These are phyloP conservation scores for Conringia planisiliqua DNA, from an alignment of 345 rosid species.

Conservation along the genomic window DNA sequence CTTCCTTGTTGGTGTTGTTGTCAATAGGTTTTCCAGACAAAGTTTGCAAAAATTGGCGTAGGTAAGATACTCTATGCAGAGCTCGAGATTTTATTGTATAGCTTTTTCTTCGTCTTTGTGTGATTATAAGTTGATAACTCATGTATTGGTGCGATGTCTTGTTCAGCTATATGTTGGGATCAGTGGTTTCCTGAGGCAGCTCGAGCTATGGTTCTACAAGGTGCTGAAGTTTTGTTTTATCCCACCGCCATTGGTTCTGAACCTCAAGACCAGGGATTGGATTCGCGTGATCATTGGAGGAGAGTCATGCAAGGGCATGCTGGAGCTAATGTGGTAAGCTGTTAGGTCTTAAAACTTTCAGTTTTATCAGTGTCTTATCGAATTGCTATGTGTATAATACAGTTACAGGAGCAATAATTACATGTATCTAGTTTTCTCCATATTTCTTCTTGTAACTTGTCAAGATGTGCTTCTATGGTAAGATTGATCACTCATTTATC, in stretches of 20 bases:
- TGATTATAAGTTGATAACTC: not conserved
- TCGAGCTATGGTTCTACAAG: constrained; percentile 82
- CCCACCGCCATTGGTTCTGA: constrained; percentile 97
- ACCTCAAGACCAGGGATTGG: constrained; percentile 90
- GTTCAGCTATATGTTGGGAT: constrained; percentile 90
- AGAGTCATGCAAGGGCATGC: constrained; percentile 99
- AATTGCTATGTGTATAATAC: not conserved
- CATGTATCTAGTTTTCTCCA: not conserved
- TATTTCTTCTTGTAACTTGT: not conserved
- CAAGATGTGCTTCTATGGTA: not conserved
- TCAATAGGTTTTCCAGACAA: constrained; percentile 81
- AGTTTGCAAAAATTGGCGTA: constrained; percentile 86
- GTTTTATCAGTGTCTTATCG: not conserved
- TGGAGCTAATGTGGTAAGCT: constrained; percentile 85
- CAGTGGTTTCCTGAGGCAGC: constrained; percentile 96
- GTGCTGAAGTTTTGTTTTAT: constrained; percentile 81
- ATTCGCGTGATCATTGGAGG: constrained; percentile 90
- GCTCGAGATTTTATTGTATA: not conserved
- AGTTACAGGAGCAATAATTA: not conserved
- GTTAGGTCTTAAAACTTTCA: not conserved
- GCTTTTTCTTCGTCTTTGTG: not conserved
- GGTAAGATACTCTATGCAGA: constrained; percentile 45
- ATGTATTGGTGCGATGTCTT: constrained; percentile 7
- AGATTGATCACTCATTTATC: not conserved
- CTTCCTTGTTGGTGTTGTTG: not conserved